phyloP scores from a whole-genome alignment of 2,329 filamentous ascomycete species.

The Microsporum canis region DNA sequence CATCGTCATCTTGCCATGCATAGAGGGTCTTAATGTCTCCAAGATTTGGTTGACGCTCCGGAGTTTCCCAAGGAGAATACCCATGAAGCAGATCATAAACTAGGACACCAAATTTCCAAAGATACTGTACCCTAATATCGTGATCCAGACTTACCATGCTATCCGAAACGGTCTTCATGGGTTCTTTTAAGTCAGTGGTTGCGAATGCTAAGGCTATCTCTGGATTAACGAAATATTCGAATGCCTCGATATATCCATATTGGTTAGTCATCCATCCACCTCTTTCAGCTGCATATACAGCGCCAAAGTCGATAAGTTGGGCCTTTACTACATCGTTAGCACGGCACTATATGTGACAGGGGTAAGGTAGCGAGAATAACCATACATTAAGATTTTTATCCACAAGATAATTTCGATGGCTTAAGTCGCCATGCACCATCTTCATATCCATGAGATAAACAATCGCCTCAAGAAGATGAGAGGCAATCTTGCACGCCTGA shows the following conservation, averaged over 20 bases:
- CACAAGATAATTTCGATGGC: conserved; percentile 23
- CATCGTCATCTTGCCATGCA: neutral
- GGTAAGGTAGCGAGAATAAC: neutral
- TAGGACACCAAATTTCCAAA: conserved; percentile 23
- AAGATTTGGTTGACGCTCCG: conserved; percentile 8
- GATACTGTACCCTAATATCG: conserved; percentile 14
- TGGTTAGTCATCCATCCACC: neutral
- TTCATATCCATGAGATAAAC: conserved; percentile 22
- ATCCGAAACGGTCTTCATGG: neutral
- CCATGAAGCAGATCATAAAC: conserved; percentile 25
- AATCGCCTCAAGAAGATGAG: conserved; percentile 22
- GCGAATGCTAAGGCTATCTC: conserved; percentile 17
- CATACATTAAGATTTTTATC: conserved; percentile 21
- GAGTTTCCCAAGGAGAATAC: conserved; percentile 24
- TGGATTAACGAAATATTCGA: conserved; percentile 22
- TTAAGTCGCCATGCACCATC: conserved; percentile 22
- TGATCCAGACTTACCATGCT: conserved; percentile 5
- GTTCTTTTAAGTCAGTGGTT: neutral
- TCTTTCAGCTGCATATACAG: conserved; percentile 14
- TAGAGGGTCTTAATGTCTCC: conserved; percentile 6
- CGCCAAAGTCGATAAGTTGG: conserved; percentile 22
- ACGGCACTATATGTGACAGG: neutral
- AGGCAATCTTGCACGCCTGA: conserved; percentile 22
- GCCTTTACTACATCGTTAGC: conserved; percentile 11
- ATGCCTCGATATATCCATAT: conserved; percentile 13